Evolutionary conservation across 768 basidiomycete genomes (phyloP).

Genomic region (Leucocoprinus sp.): DNA sequence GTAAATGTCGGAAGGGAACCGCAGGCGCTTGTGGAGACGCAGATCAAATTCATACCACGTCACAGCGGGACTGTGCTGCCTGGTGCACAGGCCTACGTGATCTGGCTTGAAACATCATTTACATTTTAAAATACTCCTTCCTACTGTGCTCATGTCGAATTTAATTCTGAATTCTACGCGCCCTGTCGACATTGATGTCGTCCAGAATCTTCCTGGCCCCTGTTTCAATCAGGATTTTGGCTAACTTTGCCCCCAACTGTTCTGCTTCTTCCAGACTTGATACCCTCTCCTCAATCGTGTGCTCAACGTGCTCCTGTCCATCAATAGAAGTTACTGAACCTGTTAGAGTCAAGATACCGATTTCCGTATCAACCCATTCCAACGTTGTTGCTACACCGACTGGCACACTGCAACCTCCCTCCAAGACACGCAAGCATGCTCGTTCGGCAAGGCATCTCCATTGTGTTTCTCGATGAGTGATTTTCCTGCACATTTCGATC

Average conservation of each 20-base stretch:
- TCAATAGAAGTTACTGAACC: slow-evolving; percentile 82
- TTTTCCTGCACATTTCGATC: slow-evolving; percentile 49
- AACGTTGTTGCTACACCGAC: slow-evolving; percentile 70
- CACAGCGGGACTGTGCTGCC: slow-evolving; percentile 12
- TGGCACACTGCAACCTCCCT: slow-evolving; percentile 96
- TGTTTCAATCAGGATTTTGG: slow-evolving; percentile 47
- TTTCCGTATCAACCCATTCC: slow-evolving; percentile 18
- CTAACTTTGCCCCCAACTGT: slow-evolving; percentile 58
- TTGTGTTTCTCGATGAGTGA: slow-evolving; percentile 72
- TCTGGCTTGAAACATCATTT: slow-evolving; percentile 21
- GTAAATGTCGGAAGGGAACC: slow-evolving; percentile 30
- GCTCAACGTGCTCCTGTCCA: slow-evolving; percentile 65
- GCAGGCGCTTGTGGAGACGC: slow-evolving; percentile 67
- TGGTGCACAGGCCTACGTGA: slow-evolving; percentile 20
- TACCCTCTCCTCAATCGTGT: slow-evolving; percentile 47
- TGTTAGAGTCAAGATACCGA: slow-evolving; percentile 45
- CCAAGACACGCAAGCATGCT: slow-evolving; percentile 78
- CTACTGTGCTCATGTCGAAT: slow-evolving; percentile 15
- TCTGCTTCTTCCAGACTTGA: slow-evolving; percentile 52
- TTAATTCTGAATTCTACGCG: slow-evolving; percentile 31
- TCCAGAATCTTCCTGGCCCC: slow-evolving; percentile 80
- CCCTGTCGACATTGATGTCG: slow-evolving; percentile 69
- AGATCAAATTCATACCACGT: slow-evolving; percentile 30
- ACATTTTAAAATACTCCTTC: neutral
- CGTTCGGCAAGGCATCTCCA: slow-evolving; percentile 81